Base-by-base conservation (phyloP, 73 alveolate genomes). In the Symbiodinium pilosum region DNA sequence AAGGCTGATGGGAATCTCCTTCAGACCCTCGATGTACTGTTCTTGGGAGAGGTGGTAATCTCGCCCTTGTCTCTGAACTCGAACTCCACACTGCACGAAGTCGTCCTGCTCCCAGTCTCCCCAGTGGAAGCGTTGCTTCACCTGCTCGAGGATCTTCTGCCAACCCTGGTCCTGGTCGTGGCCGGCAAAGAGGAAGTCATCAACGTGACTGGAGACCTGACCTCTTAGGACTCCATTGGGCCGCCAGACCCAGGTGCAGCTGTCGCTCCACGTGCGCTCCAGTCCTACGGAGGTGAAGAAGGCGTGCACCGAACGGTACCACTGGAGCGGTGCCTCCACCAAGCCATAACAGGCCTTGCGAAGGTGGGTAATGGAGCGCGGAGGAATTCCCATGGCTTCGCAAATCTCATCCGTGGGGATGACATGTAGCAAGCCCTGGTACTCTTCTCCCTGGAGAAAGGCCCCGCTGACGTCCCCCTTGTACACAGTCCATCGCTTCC, bases 401-500 rank as follows among this genome's bases (percentile, higher is more conserved):
- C 30, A 42, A 30, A 84, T 84, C 44, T 84, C 93, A 3, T 8
- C 38, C 12, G 77, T 43, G 9, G 93, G 93, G n/a, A 84, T 24
- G 44, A 71, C 42, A 36, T 26, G 40, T 14, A 84, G 59, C 40
- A 43, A 41, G 3, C 44, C 77, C 7, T 64, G 75, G n/a, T 84
- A 84, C 44, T 84, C 93, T 0, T 68, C 4, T 3, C 51, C 43
- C n/a, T 84, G 93, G 2, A 84, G 75, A 30, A 84, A 85, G 3
- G 93, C 93, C 5, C 93, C 93, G 5, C 43, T 11, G 38, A 85
- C 93, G 36, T 47, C 93, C 1, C 93, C 93, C 11, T 85, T 85
- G 38, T 43, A 36, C 0, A 43, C 18, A 5, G 47, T 39, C n/a
- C 34, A 85, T 0, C 40, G 21, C 44, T 1, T 12, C 0, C 21